Evolutionary conservation across 371 early-diverging fungal genomes (phyloP), one percentile per base, ranked within the genome.

Genomic region (Quaeritorhiza haematococci): DNA sequence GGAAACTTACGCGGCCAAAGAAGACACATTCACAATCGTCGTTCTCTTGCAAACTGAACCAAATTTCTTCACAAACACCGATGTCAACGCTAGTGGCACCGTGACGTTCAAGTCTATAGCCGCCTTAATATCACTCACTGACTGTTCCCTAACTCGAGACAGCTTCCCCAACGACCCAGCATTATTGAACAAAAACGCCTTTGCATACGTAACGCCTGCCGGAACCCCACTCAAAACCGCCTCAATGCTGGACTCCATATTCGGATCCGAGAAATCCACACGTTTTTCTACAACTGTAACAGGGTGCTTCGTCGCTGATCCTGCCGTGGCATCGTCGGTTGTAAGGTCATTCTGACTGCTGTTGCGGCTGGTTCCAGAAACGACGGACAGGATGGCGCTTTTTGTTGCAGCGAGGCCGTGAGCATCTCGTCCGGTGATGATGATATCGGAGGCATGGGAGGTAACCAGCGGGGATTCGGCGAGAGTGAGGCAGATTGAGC

Each of bases 131-230:
- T 50, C 76, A 58, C 10, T 66, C 56, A 57, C 80, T 73, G 33
- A 83, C 77, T 30, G 66, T 69, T 76, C 55, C 74, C 87, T 53
- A 74, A 73, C 46, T 19, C 67, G 55, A 5, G 24, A 55, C 10
- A 93, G 73, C 52, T 85, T 82, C 21, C 93, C 89, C 17, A 88
- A 72, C 3, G 88, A 78, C 13, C 93, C 95, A 3, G 93, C 92
- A 63, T 90, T 90, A 67, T 91, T 85, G 66, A 93, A 66, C 48
- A 94, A 77, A 7, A 41, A 43, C 28, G 46, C 61, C 56, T 54
- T 24, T 27, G 52, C 56, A 53, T 45, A 63, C 13, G 19, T 23
- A n/a, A n/a, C n/a, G n/a, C n/a, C n/a, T n/a, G n/a, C n/a, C n/a
- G n/a, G n/a, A n/a, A n/a, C n/a, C n/a, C n/a, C n/a, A n/a, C n/a